Conservation (phyloP, 2,329 filamentous ascomycete genomes). For the Colletotrichum phormii region DNA sequence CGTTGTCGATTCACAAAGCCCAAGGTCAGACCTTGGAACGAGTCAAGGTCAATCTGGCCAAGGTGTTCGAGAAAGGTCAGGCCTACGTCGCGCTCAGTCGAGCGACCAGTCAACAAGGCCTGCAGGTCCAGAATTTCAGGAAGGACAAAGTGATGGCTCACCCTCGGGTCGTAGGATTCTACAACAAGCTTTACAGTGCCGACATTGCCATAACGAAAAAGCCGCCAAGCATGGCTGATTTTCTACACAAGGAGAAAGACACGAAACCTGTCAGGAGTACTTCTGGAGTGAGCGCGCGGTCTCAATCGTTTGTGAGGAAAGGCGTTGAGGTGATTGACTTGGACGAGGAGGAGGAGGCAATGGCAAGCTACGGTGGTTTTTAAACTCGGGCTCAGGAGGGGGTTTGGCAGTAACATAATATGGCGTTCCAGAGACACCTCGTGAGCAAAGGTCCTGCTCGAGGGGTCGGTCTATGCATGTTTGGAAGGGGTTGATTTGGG, state of each 20-base stretch:
- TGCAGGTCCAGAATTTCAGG: conserved; percentile 91
- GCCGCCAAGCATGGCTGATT: conserved; percentile 51
- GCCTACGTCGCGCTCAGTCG: conserved; percentile 97
- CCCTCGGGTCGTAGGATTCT: conserved; percentile 86
- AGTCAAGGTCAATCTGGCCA: conserved; percentile 93
- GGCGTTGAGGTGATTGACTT: conserved; percentile 44
- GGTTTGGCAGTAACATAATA: conserved; percentile 4
- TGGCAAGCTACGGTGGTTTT: conserved; percentile 58
- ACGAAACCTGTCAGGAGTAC: conserved; percentile 43
- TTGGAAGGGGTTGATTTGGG: conserved; percentile 6
- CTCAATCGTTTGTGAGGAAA: conserved; percentile 37
- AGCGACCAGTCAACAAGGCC: conserved; percentile 85
- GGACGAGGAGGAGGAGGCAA: conserved; percentile 63
- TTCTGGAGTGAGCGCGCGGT: conserved; percentile 23
- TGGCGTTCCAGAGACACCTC: conserved; percentile 14
- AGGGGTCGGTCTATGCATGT: not conserved
- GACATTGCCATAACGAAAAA: conserved; percentile 61
- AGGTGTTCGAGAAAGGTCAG: conserved; percentile 96
- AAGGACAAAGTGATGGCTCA: conserved; percentile 95
- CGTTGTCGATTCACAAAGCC: conserved; percentile 96
- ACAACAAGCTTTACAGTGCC: conserved; percentile 82
- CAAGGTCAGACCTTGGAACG: conserved; percentile 94
- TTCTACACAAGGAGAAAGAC: conserved; percentile 45
- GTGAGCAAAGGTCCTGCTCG: not conserved
- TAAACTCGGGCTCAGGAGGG: not conserved